A percentile compares a stretch with the other conserved stretches of the same genome.
These are phyloP conservation scores for Marchantia polymorpha DNA, from an alignment of 225 moss, liverwort and hornwort species.

Conservation along the genomic window DNA sequence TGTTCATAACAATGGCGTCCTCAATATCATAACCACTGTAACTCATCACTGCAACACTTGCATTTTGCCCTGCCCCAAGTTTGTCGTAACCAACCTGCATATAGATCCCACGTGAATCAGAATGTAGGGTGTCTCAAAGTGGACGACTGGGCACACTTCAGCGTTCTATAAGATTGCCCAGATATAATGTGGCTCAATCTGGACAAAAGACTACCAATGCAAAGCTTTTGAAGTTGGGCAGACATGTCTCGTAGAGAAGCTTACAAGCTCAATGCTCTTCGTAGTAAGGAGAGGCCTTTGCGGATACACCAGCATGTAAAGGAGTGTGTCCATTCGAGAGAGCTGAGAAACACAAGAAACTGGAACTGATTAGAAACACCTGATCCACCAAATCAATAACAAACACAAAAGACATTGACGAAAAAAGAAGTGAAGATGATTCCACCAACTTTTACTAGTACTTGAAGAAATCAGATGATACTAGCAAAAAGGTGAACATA, in stretches of 20 bases:
- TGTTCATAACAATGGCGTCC: constrained; percentile 99
- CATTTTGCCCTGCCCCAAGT: constrained; percentile 99
- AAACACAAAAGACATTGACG: not conserved
- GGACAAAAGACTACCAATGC: no score
- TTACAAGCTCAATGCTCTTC: constrained; percentile 96
- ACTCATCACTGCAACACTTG: constrained; percentile 99
- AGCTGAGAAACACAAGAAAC: constrained; percentile 52
- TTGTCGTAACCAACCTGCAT: constrained; percentile 99
- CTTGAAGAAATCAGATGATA: not conserved
- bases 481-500: no score
- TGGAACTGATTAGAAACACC: not conserved
- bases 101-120: not conserved
- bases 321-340: constrained; percentile 93
- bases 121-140: not conserved
- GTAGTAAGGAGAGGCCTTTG: constrained; percentile 92
- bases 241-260: no score
- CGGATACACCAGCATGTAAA: constrained; percentile 96
- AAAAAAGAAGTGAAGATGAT: not conserved
- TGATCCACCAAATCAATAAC: not conserved
- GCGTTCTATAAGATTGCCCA: no score
- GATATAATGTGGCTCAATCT: no score
- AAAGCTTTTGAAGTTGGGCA: no score
- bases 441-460: not conserved
- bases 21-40: constrained; percentile 99
- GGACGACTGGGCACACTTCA: no score